phyloP scores from a whole-genome alignment of 331 rosid species.

The Quercus tomentella region DNA sequence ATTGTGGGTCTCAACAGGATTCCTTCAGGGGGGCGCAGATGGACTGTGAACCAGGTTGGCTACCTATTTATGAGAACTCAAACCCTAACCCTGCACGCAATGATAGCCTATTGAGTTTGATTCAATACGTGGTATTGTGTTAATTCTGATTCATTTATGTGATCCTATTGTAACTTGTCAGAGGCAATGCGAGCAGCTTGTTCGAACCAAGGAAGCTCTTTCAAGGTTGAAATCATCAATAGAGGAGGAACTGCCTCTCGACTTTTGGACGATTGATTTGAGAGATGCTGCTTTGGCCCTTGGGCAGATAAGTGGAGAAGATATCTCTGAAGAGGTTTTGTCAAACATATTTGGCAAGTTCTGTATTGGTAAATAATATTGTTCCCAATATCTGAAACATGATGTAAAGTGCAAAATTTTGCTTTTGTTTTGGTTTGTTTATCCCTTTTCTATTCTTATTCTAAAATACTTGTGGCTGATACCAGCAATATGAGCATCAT shows the following conservation, averaged over 20 bases:
- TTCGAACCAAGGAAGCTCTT: conserved; percentile 84
- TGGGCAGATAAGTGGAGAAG: conserved; percentile 90
- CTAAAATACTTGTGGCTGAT: background rate
- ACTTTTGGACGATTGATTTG: conserved; percentile 96
- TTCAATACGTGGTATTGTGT: background rate
- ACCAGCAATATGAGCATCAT: background rate
- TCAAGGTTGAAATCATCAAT: conserved; percentile 70
- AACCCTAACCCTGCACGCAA: background rate
- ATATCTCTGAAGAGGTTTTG: conserved; percentile 86
- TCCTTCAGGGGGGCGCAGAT: conserved; percentile 68
- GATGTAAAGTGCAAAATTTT: background rate
- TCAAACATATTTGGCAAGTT: conserved; percentile 87
- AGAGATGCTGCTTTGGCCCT: conserved; percentile 85
- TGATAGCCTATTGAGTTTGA: background rate
- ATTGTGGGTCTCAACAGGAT: conserved; percentile 68
- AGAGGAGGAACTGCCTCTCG: conserved; percentile 78
- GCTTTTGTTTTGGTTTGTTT: background rate
- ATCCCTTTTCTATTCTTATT: background rate
- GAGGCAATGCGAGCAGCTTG: conserved; percentile 98
- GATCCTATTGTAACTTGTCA: conserved; percentile 31
- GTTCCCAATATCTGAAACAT: background rate
- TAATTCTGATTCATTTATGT: conserved; percentile 17
- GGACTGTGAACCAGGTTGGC: conserved; percentile 89
- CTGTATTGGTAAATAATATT: conserved; percentile 81
- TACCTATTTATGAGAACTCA: background rate